Percentiles rank a stretch among this genome's conserved stretches.
Evolutionary conservation across 2,329 filamentous ascomycete species (phyloP).

Genomic region (Monosporascus ibericus): DNA sequence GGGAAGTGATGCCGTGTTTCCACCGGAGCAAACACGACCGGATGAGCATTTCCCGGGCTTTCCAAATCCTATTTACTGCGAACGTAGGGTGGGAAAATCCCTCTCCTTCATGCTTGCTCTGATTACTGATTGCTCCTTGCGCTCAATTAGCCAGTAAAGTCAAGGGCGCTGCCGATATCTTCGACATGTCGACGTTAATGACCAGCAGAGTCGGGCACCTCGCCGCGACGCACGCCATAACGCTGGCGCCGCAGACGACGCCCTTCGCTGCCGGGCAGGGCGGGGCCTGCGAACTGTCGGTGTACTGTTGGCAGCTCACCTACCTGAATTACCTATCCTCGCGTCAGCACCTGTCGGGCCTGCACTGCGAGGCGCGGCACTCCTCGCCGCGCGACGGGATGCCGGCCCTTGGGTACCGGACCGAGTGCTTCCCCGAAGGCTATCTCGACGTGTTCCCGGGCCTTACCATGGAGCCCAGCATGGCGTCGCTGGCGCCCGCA

Average conservation of each 20-base stretch:
- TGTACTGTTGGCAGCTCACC: neutral
- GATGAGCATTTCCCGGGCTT: no score
- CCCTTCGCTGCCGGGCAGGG: neutral
- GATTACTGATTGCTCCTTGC: no score
- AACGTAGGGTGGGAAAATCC: no score
- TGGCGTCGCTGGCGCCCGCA: neutral
- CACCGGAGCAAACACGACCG: no score
- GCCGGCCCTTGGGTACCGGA: neutral
- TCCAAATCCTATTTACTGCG: no score
- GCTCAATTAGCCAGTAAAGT: no score
- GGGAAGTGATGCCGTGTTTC: no score
- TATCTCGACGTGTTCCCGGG: neutral
- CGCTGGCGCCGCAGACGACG: neutral
- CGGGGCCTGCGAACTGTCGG: neutral
- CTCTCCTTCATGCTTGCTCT: no score
- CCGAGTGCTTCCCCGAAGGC: neutral
- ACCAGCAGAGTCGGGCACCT: constrained; percentile 2
- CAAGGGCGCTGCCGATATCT: neutral
- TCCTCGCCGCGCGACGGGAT: neutral
- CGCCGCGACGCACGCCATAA: neutral
- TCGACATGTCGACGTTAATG: constrained; percentile 31
- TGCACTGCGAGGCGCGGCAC: neutral
- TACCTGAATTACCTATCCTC: neutral
- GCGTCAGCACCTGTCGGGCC: neutral
- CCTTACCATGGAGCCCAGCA: neutral